Percentiles rank a stretch among this genome's conserved stretches.
Evolutionary conservation across 2,329 filamentous ascomycete species (phyloP).

Genomic region (Aaosphaeria arxii): DNA sequence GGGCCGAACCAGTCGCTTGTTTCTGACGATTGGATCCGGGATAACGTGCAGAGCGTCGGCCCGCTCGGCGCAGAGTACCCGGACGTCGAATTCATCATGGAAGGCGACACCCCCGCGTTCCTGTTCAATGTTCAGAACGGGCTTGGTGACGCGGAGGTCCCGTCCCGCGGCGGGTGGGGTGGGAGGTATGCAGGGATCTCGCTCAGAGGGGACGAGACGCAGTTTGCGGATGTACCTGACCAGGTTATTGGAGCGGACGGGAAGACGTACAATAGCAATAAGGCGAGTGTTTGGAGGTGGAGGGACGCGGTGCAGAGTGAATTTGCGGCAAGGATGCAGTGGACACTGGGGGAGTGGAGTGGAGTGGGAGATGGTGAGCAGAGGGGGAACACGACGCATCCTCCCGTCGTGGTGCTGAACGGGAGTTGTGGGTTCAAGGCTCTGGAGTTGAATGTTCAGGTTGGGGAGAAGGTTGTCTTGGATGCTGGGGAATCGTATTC

Average conservation of each 20-base stretch:
- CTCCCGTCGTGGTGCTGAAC: constrained; percentile 43
- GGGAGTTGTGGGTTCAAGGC: constrained; percentile 25
- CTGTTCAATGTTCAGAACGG: constrained; percentile 45
- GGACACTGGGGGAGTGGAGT: constrained; percentile 22
- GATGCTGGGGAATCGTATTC: constrained; percentile 44
- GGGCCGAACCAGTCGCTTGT: constrained; percentile 46
- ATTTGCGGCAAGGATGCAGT: constrained; percentile 46
- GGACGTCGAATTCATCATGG: constrained; percentile 48
- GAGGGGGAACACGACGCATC: constrained; percentile 33
- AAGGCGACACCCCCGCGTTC: constrained; percentile 49
- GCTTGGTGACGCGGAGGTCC: constrained; percentile 41
- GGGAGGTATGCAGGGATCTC: constrained; percentile 40
- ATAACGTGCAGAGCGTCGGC: constrained; percentile 48
- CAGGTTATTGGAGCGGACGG: constrained; percentile 22
- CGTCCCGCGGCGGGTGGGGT: constrained; percentile 47
- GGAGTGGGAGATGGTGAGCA: constrained; percentile 1
- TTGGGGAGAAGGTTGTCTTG: constrained; percentile 32
- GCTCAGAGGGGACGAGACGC: constrained; percentile 7
- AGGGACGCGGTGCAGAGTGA: constrained; percentile 46
- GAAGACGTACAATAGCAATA: constrained; percentile 29
- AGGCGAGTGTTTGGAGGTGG: constrained; percentile 50
- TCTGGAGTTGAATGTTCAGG: constrained; percentile 31
- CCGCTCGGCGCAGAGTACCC: constrained; percentile 34
- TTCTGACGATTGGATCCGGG: constrained; percentile 48
- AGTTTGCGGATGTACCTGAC: constrained; percentile 26